These are phyloP conservation scores for Spiraea crenata DNA, from an alignment of 331 rosid species.

Conservation along the genomic window DNA sequence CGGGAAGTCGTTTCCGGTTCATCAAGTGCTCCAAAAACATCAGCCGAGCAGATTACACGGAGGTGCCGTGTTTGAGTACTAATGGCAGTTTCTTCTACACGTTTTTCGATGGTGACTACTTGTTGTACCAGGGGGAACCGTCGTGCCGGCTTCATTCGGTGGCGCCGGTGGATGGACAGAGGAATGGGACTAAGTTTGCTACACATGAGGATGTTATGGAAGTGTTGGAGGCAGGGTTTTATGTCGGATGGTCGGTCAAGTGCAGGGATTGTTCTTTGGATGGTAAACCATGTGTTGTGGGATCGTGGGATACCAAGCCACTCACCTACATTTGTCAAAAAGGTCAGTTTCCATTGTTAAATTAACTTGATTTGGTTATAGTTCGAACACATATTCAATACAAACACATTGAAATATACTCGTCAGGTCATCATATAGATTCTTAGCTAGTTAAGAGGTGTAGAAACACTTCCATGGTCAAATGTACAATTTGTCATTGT, in stretches of 20 bases:
- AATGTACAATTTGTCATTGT: too few species aligned
- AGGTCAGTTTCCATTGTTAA: neutral
- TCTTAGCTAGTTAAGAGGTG: too few species aligned
- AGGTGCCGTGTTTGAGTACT: conserved; percentile 12
- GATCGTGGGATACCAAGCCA: conserved; percentile 9
- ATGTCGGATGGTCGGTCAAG: conserved; percentile 23
- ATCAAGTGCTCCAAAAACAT: conserved; percentile 20
- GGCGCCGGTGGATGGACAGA: conserved; percentile 15
- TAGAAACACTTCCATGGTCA: too few species aligned
- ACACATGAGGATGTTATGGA: conserved; percentile 7
- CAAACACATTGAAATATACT: too few species aligned
- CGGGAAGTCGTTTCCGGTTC: conserved; percentile 10
- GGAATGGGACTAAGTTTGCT: neutral
- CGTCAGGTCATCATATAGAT: too few species aligned
- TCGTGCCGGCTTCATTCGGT: conserved; percentile 9
- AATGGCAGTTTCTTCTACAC: conserved; percentile 14
- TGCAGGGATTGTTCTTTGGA: conserved; percentile 22
- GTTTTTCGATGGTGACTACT: neutral
- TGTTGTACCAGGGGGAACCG: neutral
- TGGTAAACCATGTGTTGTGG: conserved; percentile 6
- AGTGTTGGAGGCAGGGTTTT: conserved; percentile 13
- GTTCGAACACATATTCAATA: too few species aligned
- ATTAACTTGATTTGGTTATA: too few species aligned
- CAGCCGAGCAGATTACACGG: neutral
- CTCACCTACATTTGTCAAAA: neutral